Conservation (phyloP, 306 rosid genomes). For the Vicia villosa region DNA sequence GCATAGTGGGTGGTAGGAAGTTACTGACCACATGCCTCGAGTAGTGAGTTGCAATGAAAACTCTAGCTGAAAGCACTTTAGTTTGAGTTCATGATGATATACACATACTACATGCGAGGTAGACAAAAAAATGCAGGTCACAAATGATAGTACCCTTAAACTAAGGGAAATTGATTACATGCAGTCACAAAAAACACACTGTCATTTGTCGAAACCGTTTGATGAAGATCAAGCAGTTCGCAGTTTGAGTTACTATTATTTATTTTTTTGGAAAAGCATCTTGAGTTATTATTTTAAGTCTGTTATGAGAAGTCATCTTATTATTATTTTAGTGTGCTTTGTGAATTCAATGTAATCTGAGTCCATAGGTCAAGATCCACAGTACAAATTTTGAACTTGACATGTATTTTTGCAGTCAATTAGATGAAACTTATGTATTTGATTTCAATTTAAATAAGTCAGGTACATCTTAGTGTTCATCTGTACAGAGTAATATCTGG, state of each 20-base stretch:
- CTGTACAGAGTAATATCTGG: conserved; percentile 1
- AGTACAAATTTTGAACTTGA: not conserved
- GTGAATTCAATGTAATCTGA: not conserved
- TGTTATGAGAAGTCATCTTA: not conserved
- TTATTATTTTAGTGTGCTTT: not conserved
- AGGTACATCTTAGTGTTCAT: conserved; percentile 1
- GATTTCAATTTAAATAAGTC: not conserved
- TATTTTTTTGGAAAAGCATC: not conserved
- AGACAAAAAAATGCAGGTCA: not conserved
- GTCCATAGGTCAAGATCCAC: not conserved
- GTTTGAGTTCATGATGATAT: conserved; percentile 27
- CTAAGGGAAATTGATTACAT: not conserved
- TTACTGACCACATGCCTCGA: not conserved
- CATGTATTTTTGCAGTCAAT: conserved; percentile 7
- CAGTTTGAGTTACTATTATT: not conserved
- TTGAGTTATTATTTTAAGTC: not conserved
- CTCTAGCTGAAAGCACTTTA: conserved; percentile 16
- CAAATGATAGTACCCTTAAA: conserved; percentile 15
- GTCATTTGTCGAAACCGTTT: not conserved
- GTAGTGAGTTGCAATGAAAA: conserved; percentile 22
- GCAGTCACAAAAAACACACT: not conserved
- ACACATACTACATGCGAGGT: not conserved
- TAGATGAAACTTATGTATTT: not conserved
- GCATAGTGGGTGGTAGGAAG: conserved; percentile 2
- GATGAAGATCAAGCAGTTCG: not conserved